Evolutionary conservation across 2,329 filamentous ascomycete genomes (phyloP).

Genomic region (Curvularia lunata): DNA sequence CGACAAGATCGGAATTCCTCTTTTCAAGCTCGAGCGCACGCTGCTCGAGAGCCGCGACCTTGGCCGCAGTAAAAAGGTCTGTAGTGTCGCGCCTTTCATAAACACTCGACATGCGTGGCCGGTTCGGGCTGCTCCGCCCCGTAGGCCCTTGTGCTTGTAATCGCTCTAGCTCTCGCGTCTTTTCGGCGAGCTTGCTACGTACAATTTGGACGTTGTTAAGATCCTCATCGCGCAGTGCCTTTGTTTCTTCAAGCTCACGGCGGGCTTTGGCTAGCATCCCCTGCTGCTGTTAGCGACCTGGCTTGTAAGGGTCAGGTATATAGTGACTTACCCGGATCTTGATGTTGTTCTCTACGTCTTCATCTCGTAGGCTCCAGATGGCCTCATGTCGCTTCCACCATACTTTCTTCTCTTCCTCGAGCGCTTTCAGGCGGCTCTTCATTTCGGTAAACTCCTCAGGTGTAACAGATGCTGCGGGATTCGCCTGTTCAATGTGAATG

Average conservation of each 20-base stretch:
- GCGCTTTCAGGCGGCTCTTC: conserved; percentile 36
- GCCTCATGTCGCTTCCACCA: conserved; percentile 49
- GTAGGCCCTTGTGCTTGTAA: conserved; percentile 27
- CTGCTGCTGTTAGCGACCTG: conserved; percentile 14
- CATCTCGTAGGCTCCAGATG: conserved; percentile 52
- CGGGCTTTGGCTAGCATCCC: conserved; percentile 50
- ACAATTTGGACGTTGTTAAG: conserved; percentile 50
- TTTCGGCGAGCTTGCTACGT: conserved; percentile 50
- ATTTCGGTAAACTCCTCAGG: conserved; percentile 48
- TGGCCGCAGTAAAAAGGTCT: conserved; percentile 52
- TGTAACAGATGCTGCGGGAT: conserved; percentile 45
- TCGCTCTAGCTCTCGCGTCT: conserved; percentile 47
- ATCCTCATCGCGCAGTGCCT: conserved; percentile 52
- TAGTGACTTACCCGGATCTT: conserved; percentile 43
- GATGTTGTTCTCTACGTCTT: conserved; percentile 54
- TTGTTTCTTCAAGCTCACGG: conserved; percentile 49
- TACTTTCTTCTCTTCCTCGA: conserved; percentile 49
- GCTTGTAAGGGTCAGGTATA: not conserved
- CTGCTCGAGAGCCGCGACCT: conserved; percentile 53
- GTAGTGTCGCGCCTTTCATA: conserved; percentile 46
- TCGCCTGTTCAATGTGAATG: conserved; percentile 43
- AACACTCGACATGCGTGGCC: conserved; percentile 39
- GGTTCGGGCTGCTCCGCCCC: conserved; percentile 32
- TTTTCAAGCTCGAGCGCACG: conserved; percentile 52
- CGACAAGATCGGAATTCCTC: conserved; percentile 46